A percentile compares a stretch with the other conserved stretches of the same genome.
phyloP scores from a whole-genome alignment of 805 yeast genomes.

The Candida quercuum region DNA sequence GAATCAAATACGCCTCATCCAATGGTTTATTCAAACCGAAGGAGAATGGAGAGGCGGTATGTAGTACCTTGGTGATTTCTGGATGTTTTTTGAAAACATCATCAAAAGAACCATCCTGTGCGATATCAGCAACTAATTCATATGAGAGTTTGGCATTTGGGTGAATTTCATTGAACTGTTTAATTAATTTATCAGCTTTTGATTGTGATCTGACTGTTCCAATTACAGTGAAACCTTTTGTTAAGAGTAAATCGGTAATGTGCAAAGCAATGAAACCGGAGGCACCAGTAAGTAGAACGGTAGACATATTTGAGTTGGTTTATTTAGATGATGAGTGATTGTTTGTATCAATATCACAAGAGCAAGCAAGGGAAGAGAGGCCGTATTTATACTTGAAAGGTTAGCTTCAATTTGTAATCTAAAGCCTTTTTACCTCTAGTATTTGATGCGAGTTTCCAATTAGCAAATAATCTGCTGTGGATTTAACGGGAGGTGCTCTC shows the following conservation, averaged over 20 bases:
- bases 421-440: too few species aligned
- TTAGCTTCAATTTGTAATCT: too few species aligned
- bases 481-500: too few species aligned
- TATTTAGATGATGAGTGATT: too few species aligned
- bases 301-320: too few species aligned
- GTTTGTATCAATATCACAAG: too few species aligned
- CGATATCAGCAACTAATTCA: conserved; percentile 42
- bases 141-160: conserved; percentile 30
- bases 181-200: conserved; percentile 12
- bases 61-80: conserved; percentile 48
- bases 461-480: too few species aligned
- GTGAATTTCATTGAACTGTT: conserved; percentile 16
- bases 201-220: conserved; percentile 21
- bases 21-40: conserved; percentile 31
- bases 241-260: conserved; percentile 29
- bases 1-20: conserved; percentile 46
- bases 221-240: conserved; percentile 32
- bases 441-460: too few species aligned
- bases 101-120: conserved; percentile 37
- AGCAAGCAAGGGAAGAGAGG: too few species aligned
- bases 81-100: conserved; percentile 34
- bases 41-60: conserved; percentile 51
- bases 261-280: conserved; percentile 42
- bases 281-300: conserved; percentile 37
- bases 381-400: too few species aligned